Evolutionary conservation across 768 basidiomycete genomes (phyloP).

Genomic region (Suillus discolor): DNA sequence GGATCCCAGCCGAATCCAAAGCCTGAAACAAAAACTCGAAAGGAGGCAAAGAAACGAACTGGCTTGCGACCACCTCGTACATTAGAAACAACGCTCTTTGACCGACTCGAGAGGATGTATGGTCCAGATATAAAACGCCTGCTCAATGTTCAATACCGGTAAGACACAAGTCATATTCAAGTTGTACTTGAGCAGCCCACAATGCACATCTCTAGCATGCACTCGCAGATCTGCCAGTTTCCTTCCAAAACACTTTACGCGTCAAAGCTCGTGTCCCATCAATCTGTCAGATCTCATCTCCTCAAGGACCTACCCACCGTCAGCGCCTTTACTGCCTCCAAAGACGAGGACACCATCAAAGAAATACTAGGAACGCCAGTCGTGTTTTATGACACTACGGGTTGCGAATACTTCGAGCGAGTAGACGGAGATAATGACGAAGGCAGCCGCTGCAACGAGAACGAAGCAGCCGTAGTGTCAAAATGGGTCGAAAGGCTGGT

Average conservation of each 20-base stretch:
- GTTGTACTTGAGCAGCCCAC: neutral
- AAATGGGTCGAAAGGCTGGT: slow-evolving; percentile 84
- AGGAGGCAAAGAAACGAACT: slow-evolving; percentile 15
- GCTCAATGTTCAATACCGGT: slow-evolving; percentile 91
- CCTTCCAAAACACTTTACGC: slow-evolving; percentile 84
- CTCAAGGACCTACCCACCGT: slow-evolving; percentile 69
- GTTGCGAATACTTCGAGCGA: slow-evolving; percentile 92
- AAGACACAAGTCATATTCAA: slow-evolving; percentile 14
- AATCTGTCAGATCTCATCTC: slow-evolving; percentile 70
- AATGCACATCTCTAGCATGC: slow-evolving; percentile 64
- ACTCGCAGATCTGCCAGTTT: slow-evolving; percentile 80
- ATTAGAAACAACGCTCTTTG: slow-evolving; percentile 89
- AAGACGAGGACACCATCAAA: slow-evolving; percentile 64
- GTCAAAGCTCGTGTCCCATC: slow-evolving; percentile 67
- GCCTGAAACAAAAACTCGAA: slow-evolving; percentile 13
- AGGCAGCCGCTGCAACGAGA: slow-evolving; percentile 92
- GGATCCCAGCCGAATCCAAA: slow-evolving; percentile 5
- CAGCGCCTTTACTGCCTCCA: slow-evolving; percentile 32
- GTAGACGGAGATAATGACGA: slow-evolving; percentile 80
- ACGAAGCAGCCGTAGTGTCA: slow-evolving; percentile 86
- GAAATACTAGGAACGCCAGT: slow-evolving; percentile 79
- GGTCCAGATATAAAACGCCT: slow-evolving; percentile 82
- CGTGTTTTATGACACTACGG: slow-evolving; percentile 93
- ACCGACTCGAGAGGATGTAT: slow-evolving; percentile 88
- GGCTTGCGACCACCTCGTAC: slow-evolving; percentile 63